These are phyloP conservation scores for Hibiscus mutabilis DNA, from an alignment of 345 rosid genomes.

Conservation along the genomic window DNA sequence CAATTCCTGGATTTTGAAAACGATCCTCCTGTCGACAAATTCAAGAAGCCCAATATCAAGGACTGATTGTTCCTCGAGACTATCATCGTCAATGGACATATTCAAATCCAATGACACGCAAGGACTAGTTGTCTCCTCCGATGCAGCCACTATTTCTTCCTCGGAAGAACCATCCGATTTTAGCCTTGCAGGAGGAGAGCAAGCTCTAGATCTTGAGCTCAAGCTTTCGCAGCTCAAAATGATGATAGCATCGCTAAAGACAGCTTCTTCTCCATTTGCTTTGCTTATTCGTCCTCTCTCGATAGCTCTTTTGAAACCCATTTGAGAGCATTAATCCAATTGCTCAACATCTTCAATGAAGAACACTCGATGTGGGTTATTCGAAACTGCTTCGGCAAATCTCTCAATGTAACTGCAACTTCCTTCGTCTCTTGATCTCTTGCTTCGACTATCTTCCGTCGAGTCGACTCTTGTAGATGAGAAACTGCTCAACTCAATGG, in stretches of 20 bases:
- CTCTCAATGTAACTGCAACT: conserved; percentile 53
- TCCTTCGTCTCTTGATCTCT: conserved; percentile 57
- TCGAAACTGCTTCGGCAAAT: conserved; percentile 52
- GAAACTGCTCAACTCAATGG: conserved; percentile 52
- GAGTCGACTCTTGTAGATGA: conserved; percentile 55
- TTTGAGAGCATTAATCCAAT: conserved; percentile 55
- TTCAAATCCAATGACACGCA: conserved; percentile 64
- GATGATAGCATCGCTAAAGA: conserved; percentile 55
- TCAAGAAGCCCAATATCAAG: conserved; percentile 68
- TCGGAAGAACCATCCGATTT: conserved; percentile 33
- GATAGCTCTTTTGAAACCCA: conserved; percentile 63
- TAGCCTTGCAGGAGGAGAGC: conserved; percentile 42
- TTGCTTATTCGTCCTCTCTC: conserved; percentile 54
- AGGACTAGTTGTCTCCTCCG: conserved; percentile 31
- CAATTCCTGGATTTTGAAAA: conserved; percentile 41
- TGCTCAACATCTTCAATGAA: conserved; percentile 70
- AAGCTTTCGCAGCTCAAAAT: conserved; percentile 75
- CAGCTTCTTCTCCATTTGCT: conserved; percentile 40
- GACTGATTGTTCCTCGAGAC: conserved; percentile 31
- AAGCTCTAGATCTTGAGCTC: conserved; percentile 64
- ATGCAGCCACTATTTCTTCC: conserved; percentile 15
- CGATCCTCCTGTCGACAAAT: conserved; percentile 53
- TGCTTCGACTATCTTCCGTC: conserved; percentile 49
- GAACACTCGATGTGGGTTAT: conserved; percentile 68
- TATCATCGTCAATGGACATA: conserved; percentile 50